Base-by-base conservation (phyloP, 2,329 filamentous ascomycete genomes). In the Neobulgaria alba region DNA sequence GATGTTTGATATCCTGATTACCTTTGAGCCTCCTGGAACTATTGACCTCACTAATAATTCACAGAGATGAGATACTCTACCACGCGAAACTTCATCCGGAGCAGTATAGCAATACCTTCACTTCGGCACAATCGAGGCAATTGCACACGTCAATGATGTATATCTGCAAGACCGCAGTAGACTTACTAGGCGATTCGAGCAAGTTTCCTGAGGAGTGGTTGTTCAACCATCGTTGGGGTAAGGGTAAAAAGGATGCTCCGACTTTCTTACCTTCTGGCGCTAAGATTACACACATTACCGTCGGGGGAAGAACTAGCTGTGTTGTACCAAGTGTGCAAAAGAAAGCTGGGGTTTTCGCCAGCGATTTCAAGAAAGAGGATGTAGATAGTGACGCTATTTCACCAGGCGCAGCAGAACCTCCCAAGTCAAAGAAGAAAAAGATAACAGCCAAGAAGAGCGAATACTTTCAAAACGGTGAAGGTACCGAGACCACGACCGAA, bases 231-330 rank as follows among this genome's bases (percentile, higher is more conserved):
- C 77, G 88, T 18, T 96, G 92, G 92, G 77, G 80, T 10, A 95
- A 95, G 57, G 85, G 85, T 15, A 87, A 86, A 57, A 88, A 90
- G 57, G 74, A 73, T 20, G 71, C 76, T 1, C 63, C 72, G 1
- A 75, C 73, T 3, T 73, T 72, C 36, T 64, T 96, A 19, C 90
- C 90, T 0, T 93, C 78, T 49, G 92, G 92, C 0, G 82, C 88
- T 48, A 88, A 83, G 62, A 80, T 96, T 33, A 78, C 79, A 0
- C 92, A 90, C 57, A 64, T 96, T 36, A 95, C 83, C 0, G 90
- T 96, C 0, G 90, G 90, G 0, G 89, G 90, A 2, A 71, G 92
- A 33, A 96, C 92, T 3, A 95, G 86, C 56, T 94, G 89, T 35
- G 82, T 90, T 38, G 87, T 93, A 0, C 88, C 88, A 0, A 77